These are phyloP conservation scores for Sporisorium sorghi DNA, from an alignment of 1,284 basidiomycete genomes.

Conservation along the genomic window DNA sequence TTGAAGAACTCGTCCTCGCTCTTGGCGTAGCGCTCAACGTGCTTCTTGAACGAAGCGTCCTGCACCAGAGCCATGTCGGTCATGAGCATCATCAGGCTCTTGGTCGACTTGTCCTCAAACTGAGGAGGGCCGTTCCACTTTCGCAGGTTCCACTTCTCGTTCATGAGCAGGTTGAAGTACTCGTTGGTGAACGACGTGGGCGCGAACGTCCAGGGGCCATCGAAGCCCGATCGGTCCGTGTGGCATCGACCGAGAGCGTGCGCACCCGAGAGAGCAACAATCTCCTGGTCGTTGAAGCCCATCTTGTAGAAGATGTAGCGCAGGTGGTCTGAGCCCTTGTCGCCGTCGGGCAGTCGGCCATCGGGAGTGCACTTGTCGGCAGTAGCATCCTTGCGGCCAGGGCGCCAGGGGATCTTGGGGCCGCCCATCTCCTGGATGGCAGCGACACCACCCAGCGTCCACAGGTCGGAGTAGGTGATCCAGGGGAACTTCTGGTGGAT, in stretches of 20 bases:
- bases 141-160: slow-evolving; percentile 71
- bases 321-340: slow-evolving; percentile 72
- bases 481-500: slow-evolving; percentile 72
- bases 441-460: slow-evolving; percentile 71
- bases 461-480: slow-evolving; percentile 72
- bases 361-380: slow-evolving; percentile 69
- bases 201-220: slow-evolving; percentile 67
- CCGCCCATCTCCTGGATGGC: slow-evolving; percentile 73
- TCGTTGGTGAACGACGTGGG: slow-evolving; percentile 66
- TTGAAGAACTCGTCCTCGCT: slow-evolving; percentile 73
- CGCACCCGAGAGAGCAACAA: slow-evolving; percentile 74
- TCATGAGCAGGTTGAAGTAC: slow-evolving; percentile 70
- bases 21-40: no score
- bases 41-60: slow-evolving; percentile 69
- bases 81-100: slow-evolving; percentile 74
- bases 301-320: slow-evolving; percentile 73
- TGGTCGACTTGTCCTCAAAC: slow-evolving; percentile 64
- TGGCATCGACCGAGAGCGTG: slow-evolving; percentile 72
- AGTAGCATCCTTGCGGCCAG: slow-evolving; percentile 72
- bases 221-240: slow-evolving; percentile 63
- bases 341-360: slow-evolving; percentile 72
- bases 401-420: slow-evolving; percentile 71
- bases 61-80: slow-evolving; percentile 67
- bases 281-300: slow-evolving; percentile 74
- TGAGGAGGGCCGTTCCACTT: slow-evolving; percentile 72